These are phyloP conservation scores for Dendrocalamus sinicus DNA, from an alignment of 176 grass and related monocot genomes.

Conservation along the genomic window DNA sequence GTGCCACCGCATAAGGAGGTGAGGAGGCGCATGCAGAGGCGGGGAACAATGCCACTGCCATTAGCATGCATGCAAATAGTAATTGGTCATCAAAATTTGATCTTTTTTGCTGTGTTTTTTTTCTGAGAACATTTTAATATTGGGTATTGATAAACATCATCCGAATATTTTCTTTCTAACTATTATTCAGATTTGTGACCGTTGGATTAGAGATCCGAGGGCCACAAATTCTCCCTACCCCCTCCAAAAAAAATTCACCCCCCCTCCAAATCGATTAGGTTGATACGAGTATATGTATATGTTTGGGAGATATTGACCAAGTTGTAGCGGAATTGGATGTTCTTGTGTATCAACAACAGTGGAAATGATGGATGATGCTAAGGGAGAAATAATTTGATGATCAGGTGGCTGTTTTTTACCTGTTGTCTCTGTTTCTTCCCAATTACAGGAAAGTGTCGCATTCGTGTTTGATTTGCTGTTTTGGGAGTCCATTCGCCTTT, in stretches of 20 bases:
- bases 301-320: conserved; percentile 30
- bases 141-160: no score
- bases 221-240: no score
- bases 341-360: conserved; percentile 26
- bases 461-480: conserved; percentile 31
- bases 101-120: conserved; percentile 15
- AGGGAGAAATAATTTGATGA: conserved; percentile 29
- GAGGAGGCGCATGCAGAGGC: conserved; percentile 18
- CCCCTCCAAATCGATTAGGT: conserved; percentile 43
- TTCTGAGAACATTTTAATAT: conserved; percentile 35
- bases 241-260: no score
- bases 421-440: conserved; percentile 18
- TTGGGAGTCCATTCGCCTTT: neutral
- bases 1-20: conserved; percentile 68
- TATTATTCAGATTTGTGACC: no score
- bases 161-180: no score
- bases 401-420: neutral
- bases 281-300: conserved; percentile 44
- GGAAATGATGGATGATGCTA: conserved; percentile 27
- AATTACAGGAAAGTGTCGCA: neutral
- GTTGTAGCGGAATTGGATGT: conserved; percentile 20
- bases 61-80: conserved; percentile 44
- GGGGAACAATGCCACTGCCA: conserved; percentile 19
- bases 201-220: no score
- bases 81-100: conserved; percentile 29